Conservation (phyloP, 352 stramenopile species). For the Phytophthora ohioensis region DNA sequence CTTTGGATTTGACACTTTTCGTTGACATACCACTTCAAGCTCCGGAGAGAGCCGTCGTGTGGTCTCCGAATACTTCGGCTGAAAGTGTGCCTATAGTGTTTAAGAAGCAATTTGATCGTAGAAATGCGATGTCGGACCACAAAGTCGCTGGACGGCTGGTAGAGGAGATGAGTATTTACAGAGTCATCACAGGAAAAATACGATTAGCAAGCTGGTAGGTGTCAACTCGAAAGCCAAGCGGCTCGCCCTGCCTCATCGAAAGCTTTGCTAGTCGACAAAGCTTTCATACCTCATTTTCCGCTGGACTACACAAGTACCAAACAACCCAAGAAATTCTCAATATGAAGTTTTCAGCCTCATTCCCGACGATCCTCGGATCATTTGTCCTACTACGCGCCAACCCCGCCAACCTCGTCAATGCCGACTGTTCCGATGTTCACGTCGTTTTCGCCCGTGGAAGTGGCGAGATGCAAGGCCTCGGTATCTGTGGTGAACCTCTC, state of each 20-base stretch:
- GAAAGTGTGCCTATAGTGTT: background rate
- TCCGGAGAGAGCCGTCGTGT: constrained; percentile 19
- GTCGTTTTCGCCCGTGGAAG: constrained; percentile 13
- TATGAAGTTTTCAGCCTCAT: background rate
- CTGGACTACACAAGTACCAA: constrained; percentile 2
- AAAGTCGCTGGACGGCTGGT: constrained; percentile 15
- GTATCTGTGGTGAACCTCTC: constrained; percentile 37
- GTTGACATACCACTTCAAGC: constrained; percentile 10
- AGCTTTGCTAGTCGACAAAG: constrained; percentile 2
- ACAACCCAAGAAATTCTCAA: background rate
- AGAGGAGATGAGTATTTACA: background rate
- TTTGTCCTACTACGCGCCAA: background rate
- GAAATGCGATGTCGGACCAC: constrained; percentile 11
- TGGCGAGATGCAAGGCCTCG: constrained; percentile 32
- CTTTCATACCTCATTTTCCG: constrained; percentile 23
- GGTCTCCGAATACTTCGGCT: constrained; percentile 12
- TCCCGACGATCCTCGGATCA: constrained; percentile 8
- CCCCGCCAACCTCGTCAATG: background rate
- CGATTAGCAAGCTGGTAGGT: constrained; percentile 21
- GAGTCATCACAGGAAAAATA: constrained; percentile 12
- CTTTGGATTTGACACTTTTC: constrained; percentile 3
- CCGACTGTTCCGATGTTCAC: constrained; percentile 28
- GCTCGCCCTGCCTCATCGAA: background rate
- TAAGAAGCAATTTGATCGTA: constrained; percentile 10
- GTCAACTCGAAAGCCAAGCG: constrained; percentile 1